phyloP scores from a whole-genome alignment of 768 basidiomycete genomes.

The Rhizopogon vesiculosus region DNA sequence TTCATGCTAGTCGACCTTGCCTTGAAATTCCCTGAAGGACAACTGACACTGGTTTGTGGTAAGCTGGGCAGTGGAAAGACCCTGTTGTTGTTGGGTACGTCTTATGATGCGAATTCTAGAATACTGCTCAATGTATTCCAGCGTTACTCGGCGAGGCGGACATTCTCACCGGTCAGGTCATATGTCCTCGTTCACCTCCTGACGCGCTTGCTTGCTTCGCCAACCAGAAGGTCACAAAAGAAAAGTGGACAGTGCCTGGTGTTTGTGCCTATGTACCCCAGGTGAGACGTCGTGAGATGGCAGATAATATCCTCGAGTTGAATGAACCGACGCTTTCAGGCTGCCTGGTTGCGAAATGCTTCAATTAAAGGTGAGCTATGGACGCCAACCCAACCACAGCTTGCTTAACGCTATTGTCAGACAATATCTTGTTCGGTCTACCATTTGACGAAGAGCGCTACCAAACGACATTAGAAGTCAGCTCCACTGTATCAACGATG shows the following conservation, averaged over 20 bases:
- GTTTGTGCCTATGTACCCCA: slow-evolving; percentile 90
- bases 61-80: slow-evolving; percentile 93
- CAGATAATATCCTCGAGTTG: slow-evolving; percentile 33
- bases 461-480: slow-evolving; percentile 67
- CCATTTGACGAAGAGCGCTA: slow-evolving; percentile 75
- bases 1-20: slow-evolving; percentile 80
- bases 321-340: slow-evolving; percentile 27
- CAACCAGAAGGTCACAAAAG: slow-evolving; percentile 34
- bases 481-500: slow-evolving; percentile 2
- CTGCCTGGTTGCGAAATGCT: slow-evolving; percentile 71
- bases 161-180: slow-evolving; percentile 71
- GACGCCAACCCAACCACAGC: too few species aligned
- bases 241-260: slow-evolving; percentile 74
- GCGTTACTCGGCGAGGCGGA: slow-evolving; percentile 88
- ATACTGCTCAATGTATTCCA: slow-evolving; percentile 20
- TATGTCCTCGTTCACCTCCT: slow-evolving; percentile 83
- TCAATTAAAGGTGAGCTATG: slow-evolving; percentile 45
- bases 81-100: slow-evolving; percentile 60
- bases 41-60: slow-evolving; percentile 82
- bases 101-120: background rate
- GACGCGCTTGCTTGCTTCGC: slow-evolving; percentile 65
- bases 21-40: slow-evolving; percentile 72
- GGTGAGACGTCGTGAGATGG: slow-evolving; percentile 28
- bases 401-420: slow-evolving; percentile 14
- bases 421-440: slow-evolving; percentile 78